Conservation (phyloP, 2,329 filamentous ascomycete genomes). For the Ceratocystis harringtonii region DNA sequence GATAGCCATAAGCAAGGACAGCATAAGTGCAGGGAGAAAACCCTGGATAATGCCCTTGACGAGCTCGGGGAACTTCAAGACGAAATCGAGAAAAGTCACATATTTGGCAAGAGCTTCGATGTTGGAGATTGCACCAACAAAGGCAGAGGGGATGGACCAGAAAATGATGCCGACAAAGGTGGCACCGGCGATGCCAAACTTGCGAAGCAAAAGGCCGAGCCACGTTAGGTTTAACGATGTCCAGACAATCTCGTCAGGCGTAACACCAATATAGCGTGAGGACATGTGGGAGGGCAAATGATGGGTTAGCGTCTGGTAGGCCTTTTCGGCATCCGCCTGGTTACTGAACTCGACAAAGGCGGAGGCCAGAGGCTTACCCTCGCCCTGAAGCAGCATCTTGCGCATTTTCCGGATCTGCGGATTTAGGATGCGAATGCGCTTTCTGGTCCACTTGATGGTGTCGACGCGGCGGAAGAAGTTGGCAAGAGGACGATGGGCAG, state of each 20-base stretch:
- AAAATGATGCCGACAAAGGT: slow-evolving; percentile 67
- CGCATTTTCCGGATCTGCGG: slow-evolving; percentile 45
- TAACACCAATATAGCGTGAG: slow-evolving; percentile 68
- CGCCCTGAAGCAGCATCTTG: slow-evolving; percentile 47
- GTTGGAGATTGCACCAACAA: slow-evolving; percentile 76
- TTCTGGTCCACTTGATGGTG: slow-evolving; percentile 78
- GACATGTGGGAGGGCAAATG: slow-evolving; percentile 72
- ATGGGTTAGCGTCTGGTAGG: slow-evolving; percentile 69
- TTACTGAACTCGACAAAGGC: slow-evolving; percentile 88
- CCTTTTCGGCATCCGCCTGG: slow-evolving; percentile 69
- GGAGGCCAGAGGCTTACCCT: slow-evolving; percentile 49
- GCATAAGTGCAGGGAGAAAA: slow-evolving; percentile 61
- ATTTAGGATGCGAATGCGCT: slow-evolving; percentile 29
- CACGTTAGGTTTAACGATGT: slow-evolving; percentile 52
- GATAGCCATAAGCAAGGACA: slow-evolving; percentile 69
- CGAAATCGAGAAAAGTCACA: slow-evolving; percentile 57
- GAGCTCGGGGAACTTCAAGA: slow-evolving; percentile 49
- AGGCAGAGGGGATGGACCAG: slow-evolving; percentile 61
- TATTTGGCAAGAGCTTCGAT: slow-evolving; percentile 51
- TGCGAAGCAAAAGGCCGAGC: slow-evolving; percentile 61
- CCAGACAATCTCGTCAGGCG: slow-evolving; percentile 76
- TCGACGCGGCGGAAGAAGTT: slow-evolving; percentile 79
- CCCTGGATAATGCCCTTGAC: slow-evolving; percentile 72
- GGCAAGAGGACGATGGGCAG: slow-evolving; percentile 52
- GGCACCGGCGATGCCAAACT: slow-evolving; percentile 47